Base-by-base conservation (phyloP, 441 rosid species). In the Oxalis stricta region DNA sequence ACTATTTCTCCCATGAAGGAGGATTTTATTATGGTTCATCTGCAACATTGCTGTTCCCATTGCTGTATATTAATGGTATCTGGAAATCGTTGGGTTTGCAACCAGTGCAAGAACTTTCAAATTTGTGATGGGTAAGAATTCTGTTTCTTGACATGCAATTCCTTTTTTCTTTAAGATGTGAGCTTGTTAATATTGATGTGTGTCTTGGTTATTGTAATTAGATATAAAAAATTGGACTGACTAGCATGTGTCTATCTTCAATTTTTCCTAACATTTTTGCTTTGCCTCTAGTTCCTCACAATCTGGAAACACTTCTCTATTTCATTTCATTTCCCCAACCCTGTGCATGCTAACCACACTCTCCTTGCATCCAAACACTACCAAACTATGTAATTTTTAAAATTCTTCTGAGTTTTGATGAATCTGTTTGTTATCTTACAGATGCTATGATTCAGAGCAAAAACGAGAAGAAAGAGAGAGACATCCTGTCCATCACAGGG, bases 1-100 rank as follows among this genome's bases (percentile, higher is more conserved):
- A 86, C 96, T 43, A 91, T 91, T 63, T 66, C 67, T 61, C 96
- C 99, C 0, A 91, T 91, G 99, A 91, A 86, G 78, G 99, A 91
- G 52, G 99, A 87, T 60, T 92, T 87, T 66, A 91, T 91, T 61
- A 85, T 91, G 94, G 96, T 92, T 59, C 94, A 92, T 68, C 68
- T 92, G 65, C 99, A 84, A 69, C 79, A 75, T 60, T 77, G 92
- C 46, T 92, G 95, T 67, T 56, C 70, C 1, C 95, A 91, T 65
- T 91, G 99, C 59, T 86, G 95, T 60, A 61, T 66, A 40, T 64
- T 87, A 47, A 87, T 92, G 95, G 97, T 82, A 29, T 73, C 95
- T 1, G 99, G 96, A 43, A 79, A 63, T 44, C 85, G 82, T 16
- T 85, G 96, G 94, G 82, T 76, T 60, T 92, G 99, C 79, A 70